These are phyloP conservation scores for Wickerhamia fluorescens DNA, from an alignment of 805 yeast genomes.

Conservation along the genomic window DNA sequence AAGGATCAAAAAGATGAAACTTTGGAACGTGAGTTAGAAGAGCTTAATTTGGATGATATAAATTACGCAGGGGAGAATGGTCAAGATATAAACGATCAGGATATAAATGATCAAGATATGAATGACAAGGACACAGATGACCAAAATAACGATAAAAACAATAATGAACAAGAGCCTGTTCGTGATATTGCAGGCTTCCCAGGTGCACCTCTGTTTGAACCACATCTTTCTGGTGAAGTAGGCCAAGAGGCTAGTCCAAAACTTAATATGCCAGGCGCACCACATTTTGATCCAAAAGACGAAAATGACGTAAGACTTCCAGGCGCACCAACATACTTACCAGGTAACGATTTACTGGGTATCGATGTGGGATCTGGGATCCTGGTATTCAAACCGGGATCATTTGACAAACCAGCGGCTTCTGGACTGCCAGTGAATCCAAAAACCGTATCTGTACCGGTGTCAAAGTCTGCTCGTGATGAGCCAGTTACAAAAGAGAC, in stretches of 20 bases:
- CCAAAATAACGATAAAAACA: too few species aligned
- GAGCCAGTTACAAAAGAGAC: conserved; percentile 25
- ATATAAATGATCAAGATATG: neutral
- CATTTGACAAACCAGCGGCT: conserved; percentile 1
- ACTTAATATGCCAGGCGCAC: conserved; percentile 30
- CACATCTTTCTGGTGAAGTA: neutral
- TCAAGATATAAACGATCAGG: conserved; percentile 1
- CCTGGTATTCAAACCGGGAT: conserved; percentile 23
- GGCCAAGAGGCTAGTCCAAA: conserved; percentile 1
- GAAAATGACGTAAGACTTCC: conserved; percentile 25
- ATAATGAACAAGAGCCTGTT: too few species aligned
- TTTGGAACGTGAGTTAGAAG: conserved; percentile 21
- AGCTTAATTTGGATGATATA: conserved; percentile 1
- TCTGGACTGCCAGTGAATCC: too few species aligned
- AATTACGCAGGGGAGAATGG: neutral
- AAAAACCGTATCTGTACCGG: conserved; percentile 1
- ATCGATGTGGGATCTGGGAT: conserved; percentile 34
- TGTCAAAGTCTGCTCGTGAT: too few species aligned
- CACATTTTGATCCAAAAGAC: conserved; percentile 26
- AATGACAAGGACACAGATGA: conserved; percentile 1
- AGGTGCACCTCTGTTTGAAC: conserved; percentile 10
- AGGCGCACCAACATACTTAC: conserved; percentile 36
- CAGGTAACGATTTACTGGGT: conserved; percentile 30
- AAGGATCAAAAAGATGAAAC: conserved; percentile 16
- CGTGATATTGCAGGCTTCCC: conserved; percentile 10